These are phyloP conservation scores for Scolecobasidium constrictum DNA, from an alignment of 2,329 filamentous ascomycete species.

Conservation along the genomic window DNA sequence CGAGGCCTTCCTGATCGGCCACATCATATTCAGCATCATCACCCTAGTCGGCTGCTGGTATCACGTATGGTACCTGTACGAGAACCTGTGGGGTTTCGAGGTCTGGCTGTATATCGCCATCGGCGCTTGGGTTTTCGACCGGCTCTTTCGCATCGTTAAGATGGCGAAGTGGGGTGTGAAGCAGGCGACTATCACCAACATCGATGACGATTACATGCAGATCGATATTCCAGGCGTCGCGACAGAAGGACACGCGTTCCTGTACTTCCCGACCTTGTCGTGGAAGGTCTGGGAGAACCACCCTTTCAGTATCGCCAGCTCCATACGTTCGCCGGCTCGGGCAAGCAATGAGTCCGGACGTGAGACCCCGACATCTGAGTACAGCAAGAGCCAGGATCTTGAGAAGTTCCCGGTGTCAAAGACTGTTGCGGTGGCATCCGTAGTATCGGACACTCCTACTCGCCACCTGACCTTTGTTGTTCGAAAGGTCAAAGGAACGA, in stretches of 20 bases:
- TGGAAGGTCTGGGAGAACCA: slow-evolving; percentile 39
- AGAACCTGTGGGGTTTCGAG: slow-evolving; percentile 10
- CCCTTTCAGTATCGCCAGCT: slow-evolving; percentile 38
- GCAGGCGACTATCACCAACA: slow-evolving; percentile 22
- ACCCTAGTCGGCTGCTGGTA: slow-evolving; percentile 32
- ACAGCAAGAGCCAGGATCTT: no score
- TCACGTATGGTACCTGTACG: slow-evolving; percentile 4
- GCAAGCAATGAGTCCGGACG: no score
- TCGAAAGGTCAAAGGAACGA: no score
- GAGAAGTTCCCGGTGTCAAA: no score
- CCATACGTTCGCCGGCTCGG: no score
- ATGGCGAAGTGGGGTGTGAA: slow-evolving; percentile 25
- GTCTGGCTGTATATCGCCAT: slow-evolving; percentile 32
- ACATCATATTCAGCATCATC: slow-evolving; percentile 32
- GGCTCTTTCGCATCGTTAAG: slow-evolving; percentile 28
- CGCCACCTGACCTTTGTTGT: no score
- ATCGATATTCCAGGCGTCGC: slow-evolving; percentile 31
- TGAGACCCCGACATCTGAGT: no score
- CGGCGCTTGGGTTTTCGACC: slow-evolving; percentile 36
- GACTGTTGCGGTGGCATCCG: no score
- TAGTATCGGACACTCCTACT: no score
- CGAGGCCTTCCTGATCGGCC: slow-evolving; percentile 34
- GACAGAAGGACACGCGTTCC: slow-evolving; percentile 27
- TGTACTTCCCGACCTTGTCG: slow-evolving; percentile 38
- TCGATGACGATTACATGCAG: slow-evolving; percentile 19